Base-by-base conservation (phyloP, 306 rosid species). In the Cicer cuneatum region DNA sequence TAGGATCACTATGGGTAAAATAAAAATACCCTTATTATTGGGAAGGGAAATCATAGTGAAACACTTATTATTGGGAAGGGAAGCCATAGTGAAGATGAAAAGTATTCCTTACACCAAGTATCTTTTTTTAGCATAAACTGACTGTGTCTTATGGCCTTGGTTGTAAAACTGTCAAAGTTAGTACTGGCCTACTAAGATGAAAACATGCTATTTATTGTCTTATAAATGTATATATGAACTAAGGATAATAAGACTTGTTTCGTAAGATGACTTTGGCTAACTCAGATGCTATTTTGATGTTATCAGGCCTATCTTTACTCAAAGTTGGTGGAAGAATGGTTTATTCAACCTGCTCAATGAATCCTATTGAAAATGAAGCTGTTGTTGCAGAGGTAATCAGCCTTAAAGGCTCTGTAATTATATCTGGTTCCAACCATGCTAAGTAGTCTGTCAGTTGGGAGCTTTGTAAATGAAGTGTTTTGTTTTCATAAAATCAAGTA, bases 291-390 rank as follows among this genome's bases (percentile, higher is more conserved):
- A 52, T 54, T 62, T 83, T 76, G 61, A 82, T 54, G 63, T 62
- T 64, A 61, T 46, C 74, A 93, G 98, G 98, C 78, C 60, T 85
- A 75, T 82, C 91, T 71, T 80, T 93, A 83, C 98, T 93, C 67
- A 93, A 91, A 84, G 96, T 91, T 85, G 97, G 96, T 38, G 98
- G 96, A 69, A 88, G 90, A 84, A 91, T 93, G 90, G 90, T 93
- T 49, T 93, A 93, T 79, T 93, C 97, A 59, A 93, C 98, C 39
- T 93, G 98, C 84, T 93, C 98, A 33, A 88, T 93, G 92, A 93
- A 93, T 88, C 98, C 98, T 69, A 81, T 93, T 74, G 98, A 93
- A 75, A 91, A 93, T 68, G 98, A 93, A 80, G 98, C 98, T 72
- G 98, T 91, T 56, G 79, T 93, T 74, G 89, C 96, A 18, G 98